Evolutionary conservation across 768 basidiomycete genomes (phyloP), one percentile per base, ranked within the genome.

Genomic region (Roridomyces roridus): DNA sequence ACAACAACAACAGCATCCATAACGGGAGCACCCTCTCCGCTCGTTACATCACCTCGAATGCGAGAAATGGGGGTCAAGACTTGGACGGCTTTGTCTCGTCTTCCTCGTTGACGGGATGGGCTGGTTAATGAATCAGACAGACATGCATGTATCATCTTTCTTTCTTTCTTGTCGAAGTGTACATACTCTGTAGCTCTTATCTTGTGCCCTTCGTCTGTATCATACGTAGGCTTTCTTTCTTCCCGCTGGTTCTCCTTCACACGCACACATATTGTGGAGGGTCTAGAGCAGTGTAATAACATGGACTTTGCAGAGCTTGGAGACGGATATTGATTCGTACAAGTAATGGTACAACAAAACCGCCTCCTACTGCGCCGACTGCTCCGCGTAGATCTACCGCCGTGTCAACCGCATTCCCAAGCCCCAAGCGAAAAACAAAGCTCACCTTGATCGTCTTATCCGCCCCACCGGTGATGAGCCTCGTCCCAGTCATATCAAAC

Each of bases 391-490:
- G 35, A 91, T 68, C 78, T 80, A 47, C 10, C 34, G 40, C 18
- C 40, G 10, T 42, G 36, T 43, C 36, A 34, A 37, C 15, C 29
- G 42, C 45, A 21, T 35, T 57, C 36, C 9, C 34, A n/a, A 53
- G 55, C 17, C 31, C 10, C 39, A 20, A 36, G 46, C 49, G 46
- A n/a, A 41, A 46, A 26, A 43, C 46, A 48, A 54, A 21, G 69
- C 82, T 44, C 26, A 91, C 92, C 85, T 99, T 98, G 78, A 98
- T 96, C 10, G 96, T 98, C 82, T 98, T 99, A 78, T 98, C 97
- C 11, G 97, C 97, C 5, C 96, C 91, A 34, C 97, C 97, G 15
- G 96, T 97, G 63, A 96, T 94, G 55, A 99, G 71, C 55, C 96
- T 81, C 29, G 96, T 95, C 2, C 97, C 97, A 1, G 96, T 98